phyloP scores from a whole-genome alignment of 192 early-diverging fungal genomes.

The Phycomyces nitens region DNA sequence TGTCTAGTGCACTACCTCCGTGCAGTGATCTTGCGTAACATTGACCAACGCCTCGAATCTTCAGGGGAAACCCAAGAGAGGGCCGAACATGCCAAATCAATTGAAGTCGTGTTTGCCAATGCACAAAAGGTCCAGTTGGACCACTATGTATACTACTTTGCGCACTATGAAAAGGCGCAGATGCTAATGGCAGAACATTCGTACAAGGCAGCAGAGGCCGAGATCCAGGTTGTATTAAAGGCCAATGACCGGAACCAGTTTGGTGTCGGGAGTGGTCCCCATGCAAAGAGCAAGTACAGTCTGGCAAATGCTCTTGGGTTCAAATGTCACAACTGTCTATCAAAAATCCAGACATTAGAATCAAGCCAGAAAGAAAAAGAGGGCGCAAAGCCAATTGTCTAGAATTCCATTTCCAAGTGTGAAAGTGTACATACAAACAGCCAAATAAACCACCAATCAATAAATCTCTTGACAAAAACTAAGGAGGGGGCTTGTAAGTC shows the following conservation, averaged over 20 bases:
- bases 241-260: constrained; percentile 26
- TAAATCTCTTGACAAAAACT: no score
- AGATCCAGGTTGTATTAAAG: constrained; percentile 51
- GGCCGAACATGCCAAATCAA: constrained; percentile 30
- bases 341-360: constrained; percentile 25
- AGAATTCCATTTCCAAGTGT: no score
- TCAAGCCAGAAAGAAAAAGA: not conserved
- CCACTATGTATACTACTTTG: constrained; percentile 57
- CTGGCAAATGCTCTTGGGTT: constrained; percentile 61
- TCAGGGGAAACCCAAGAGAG: not conserved
- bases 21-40: constrained; percentile 53
- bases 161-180: constrained; percentile 58
- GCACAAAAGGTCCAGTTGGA: constrained; percentile 58
- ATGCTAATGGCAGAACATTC: constrained; percentile 43
- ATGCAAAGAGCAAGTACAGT: constrained; percentile 63
- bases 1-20: constrained; percentile 70
- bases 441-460: no score
- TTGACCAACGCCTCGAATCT: constrained; percentile 21
- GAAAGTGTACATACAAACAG: no score
- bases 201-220: constrained; percentile 37
- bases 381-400: no score
- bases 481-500: no score
- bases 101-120: constrained; percentile 47
- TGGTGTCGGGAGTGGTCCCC: constrained; percentile 29
- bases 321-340: constrained; percentile 51